Base-by-base conservation (phyloP, 805 yeast species). In the Helenozyma rhizophorensis region DNA sequence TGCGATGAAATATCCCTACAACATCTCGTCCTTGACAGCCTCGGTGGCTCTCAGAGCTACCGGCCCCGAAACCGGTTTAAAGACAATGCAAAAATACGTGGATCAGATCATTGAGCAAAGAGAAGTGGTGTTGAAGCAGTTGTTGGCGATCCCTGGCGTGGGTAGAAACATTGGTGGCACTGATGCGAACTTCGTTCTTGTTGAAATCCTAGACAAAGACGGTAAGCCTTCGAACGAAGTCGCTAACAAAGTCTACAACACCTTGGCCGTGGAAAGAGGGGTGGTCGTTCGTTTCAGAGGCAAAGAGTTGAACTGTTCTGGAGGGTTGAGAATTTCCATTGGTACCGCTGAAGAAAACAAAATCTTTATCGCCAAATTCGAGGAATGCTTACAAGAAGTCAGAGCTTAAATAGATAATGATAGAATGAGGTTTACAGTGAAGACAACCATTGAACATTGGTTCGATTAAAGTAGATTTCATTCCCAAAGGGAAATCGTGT, bases 261-360 rank as follows among this genome's bases (percentile, higher is more conserved):
- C 60, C 26, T 61, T 93, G 51, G 98, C 98, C 0, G 72, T 70
- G 18, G 72, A 74, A 15, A 75, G 79, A 27, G 77, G 75, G 21
- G 88, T 90, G 14, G 97, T 93, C 28, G 84, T 90, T 11, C 75
- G 98, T 59, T 93, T 76, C 54, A 76, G 98, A 64, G 98, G 98
- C 19, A 74, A 66, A 22, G 98, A 93, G 62, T 71, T 79, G 27
- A 95, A 95, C 23, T 93, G 98, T 55, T 63, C 65, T 4, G 98
- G 98, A 21, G 86, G 87, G 30, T 63, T 93, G 32, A 76, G 98
- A 59, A 74, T 89, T 15, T 84, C 97, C 1, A 66, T 93, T 21
- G 98, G 98, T 12, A 88, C 96, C 1, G 62, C 57, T 16, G 76
- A 73, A 34, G 97, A 93, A 59, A 90, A 87, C 48, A 56, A 63